A percentile compares a stretch with the other conserved stretches of the same genome.
phyloP scores from a whole-genome alignment of 805 yeast genomes.

The Pichia sporocuriosa region DNA sequence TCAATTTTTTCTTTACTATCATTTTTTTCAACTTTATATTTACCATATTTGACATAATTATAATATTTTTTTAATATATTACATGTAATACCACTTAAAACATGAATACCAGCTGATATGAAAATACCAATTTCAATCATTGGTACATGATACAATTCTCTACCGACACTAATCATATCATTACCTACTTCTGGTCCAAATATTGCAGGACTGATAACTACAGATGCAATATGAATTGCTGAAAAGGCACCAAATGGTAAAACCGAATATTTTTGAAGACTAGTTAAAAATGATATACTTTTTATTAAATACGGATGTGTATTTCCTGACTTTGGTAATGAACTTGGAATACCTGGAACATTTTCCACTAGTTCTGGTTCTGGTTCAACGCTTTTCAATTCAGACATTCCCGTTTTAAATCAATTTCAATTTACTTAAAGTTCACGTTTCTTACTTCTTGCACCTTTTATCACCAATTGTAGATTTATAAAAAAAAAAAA shows the following conservation, averaged over 20 bases:
- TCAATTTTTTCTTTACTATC: slow-evolving; percentile 1
- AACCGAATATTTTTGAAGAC: slow-evolving; percentile 53
- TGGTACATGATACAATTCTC: slow-evolving; percentile 55
- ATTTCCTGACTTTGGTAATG: slow-evolving; percentile 3
- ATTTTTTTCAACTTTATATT: slow-evolving; percentile 3
- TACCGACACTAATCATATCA: slow-evolving; percentile 50
- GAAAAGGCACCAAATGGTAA: slow-evolving; percentile 50
- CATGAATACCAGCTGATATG: slow-evolving; percentile 43
- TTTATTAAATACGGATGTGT: slow-evolving; percentile 9
- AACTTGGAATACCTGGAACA: slow-evolving; percentile 7
- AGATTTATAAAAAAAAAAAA: too few species aligned
- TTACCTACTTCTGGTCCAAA: slow-evolving; percentile 39
- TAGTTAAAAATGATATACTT: slow-evolving; percentile 3
- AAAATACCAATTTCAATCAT: slow-evolving; percentile 43
- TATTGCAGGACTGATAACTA: slow-evolving; percentile 45
- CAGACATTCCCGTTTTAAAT: too few species aligned
- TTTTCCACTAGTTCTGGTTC: slow-evolving; percentile 11
- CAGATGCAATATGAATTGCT: slow-evolving; percentile 50
- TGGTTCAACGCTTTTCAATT: slow-evolving; percentile 6
- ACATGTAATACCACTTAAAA: slow-evolving; percentile 44
- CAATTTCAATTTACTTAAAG: background rate
- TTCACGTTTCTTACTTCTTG: background rate
- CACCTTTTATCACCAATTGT: background rate
- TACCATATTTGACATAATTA: slow-evolving; percentile 25
- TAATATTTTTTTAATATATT: slow-evolving; percentile 34